Conservation (phyloP, 345 rosid genomes). For the Euphorbia tirucalli region DNA sequence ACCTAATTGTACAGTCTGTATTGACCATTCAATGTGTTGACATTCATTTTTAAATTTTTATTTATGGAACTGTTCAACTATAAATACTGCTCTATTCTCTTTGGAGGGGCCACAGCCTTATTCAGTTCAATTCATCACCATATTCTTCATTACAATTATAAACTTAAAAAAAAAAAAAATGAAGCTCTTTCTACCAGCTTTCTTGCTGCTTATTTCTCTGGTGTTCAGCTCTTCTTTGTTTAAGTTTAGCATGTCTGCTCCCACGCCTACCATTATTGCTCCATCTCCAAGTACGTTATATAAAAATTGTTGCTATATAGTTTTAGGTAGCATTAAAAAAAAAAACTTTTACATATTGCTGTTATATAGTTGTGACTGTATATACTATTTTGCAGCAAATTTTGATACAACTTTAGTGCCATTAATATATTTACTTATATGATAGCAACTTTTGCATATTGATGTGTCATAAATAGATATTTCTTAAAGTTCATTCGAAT, state of each 20-base stretch:
- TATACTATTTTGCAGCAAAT: too few relatives aligned
- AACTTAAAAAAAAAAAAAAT: not conserved
- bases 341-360: too few relatives aligned
- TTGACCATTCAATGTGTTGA: not conserved
- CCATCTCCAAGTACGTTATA: conserved; percentile 1
- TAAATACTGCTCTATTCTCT: conserved; percentile 6
- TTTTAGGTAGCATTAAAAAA: too few relatives aligned
- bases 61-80: not conserved
- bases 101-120: not conserved
- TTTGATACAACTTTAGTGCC: too few relatives aligned
- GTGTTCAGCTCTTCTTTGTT: conserved; percentile 18
- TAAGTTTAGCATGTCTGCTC: conserved; percentile 4
- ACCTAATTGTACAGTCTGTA: conserved; percentile 24
- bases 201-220: conserved; percentile 18
- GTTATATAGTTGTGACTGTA: too few relatives aligned
- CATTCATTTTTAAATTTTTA: too few relatives aligned
- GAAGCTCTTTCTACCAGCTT: conserved; percentile 16
- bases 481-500: too few relatives aligned
- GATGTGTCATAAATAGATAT: too few relatives aligned
- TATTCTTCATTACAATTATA: not conserved
- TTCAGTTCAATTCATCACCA: not conserved
- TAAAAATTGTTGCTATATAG: too few relatives aligned
- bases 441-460: too few relatives aligned
- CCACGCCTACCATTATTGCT: not conserved
- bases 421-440: too few relatives aligned